These are phyloP conservation scores for Colletotrichum sp. DNA, from an alignment of 2,329 filamentous ascomycete species.

Conservation along the genomic window DNA sequence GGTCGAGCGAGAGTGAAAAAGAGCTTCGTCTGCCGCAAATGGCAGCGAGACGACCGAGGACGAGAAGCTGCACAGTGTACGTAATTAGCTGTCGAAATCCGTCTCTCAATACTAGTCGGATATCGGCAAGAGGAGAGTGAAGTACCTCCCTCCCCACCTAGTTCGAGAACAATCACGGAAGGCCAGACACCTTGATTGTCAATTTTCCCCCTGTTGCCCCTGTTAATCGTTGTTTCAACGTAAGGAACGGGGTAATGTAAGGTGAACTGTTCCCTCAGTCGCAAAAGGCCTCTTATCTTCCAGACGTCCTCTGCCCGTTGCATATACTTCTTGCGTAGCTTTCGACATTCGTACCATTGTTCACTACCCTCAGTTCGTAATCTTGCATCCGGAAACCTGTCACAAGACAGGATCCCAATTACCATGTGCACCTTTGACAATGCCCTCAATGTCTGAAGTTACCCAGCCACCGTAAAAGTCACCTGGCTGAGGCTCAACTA, in stretches of 20 bases:
- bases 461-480: conserved; percentile 72
- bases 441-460: conserved; percentile 62
- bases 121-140: background rate
- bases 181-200: background rate
- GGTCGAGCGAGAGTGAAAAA: background rate
- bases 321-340: background rate
- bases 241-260: background rate
- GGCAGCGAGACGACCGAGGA: background rate
- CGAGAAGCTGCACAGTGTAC: background rate
- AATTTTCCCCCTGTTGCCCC: background rate
- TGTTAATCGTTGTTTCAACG: background rate
- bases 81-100: background rate
- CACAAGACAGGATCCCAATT: conserved; percentile 41
- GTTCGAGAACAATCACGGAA: background rate
- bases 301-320: background rate
- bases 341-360: background rate
- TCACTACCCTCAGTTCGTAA: background rate
- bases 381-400: background rate
- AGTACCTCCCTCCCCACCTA: background rate
- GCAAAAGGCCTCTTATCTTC: background rate
- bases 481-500: conserved; percentile 62
- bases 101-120: background rate
- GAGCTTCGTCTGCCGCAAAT: background rate
- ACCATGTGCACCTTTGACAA: conserved; percentile 47
- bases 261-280: background rate